These are phyloP conservation scores for Anthoceros angustus DNA, from an alignment of 225 moss, liverwort and hornwort genomes.

Conservation along the genomic window DNA sequence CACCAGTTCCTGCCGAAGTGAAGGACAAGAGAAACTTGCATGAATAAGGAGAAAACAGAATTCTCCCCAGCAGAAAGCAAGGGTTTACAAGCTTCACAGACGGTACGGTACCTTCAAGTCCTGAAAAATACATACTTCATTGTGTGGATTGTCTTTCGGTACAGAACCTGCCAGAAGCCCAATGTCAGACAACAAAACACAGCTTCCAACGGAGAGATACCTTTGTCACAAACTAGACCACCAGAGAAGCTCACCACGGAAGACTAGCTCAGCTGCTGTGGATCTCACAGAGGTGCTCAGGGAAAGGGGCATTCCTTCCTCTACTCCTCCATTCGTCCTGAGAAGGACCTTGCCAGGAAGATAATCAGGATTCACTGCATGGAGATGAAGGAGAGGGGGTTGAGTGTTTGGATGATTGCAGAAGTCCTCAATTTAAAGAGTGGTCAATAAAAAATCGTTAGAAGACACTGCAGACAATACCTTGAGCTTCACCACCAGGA, in stretches of 20 bases:
- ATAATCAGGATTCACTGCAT: background rate
- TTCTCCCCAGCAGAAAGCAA: background rate
- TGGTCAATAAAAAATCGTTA: too few relatives aligned
- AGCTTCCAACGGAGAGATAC: slow-evolving; percentile 22
- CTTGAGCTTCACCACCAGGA: slow-evolving; percentile 6
- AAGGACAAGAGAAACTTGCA: slow-evolving; percentile 4
- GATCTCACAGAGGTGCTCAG: background rate
- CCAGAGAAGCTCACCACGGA: background rate
- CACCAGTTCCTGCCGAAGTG: slow-evolving; percentile 54
- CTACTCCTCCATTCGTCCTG: background rate
- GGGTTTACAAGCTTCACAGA: background rate
- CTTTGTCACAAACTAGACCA: background rate
- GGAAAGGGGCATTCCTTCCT: background rate
- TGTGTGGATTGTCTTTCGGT: slow-evolving; percentile 10
- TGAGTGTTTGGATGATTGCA: too few relatives aligned
- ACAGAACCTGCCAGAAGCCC: slow-evolving; percentile 20
- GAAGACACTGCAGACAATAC: background rate
- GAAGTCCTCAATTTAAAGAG: too few relatives aligned
- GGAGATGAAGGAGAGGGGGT: too few relatives aligned
- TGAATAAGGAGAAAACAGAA: background rate
- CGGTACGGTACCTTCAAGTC: slow-evolving; percentile 19
- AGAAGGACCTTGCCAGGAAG: background rate
- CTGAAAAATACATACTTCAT: slow-evolving; percentile 15
- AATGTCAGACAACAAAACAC: slow-evolving; percentile 39
- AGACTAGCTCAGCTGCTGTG: background rate